A percentile compares a stretch with the other conserved stretches of the same genome.
Conservation (phyloP, 208 protist genomes). For the Trypanosoma theileri region DNA sequence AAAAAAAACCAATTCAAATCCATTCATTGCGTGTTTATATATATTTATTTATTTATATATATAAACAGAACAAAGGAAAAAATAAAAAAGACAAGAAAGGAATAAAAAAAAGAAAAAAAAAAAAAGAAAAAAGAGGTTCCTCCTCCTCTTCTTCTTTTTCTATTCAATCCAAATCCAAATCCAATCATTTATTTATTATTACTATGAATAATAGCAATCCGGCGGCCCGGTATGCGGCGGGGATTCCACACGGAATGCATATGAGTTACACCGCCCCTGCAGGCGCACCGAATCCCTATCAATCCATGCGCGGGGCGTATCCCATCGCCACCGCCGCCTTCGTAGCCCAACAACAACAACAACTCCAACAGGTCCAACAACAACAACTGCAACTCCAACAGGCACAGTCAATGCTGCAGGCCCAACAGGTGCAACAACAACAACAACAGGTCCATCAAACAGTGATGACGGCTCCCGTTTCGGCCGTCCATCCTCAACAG, state of each 20-base stretch:
- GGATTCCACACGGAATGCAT: conserved; percentile 16
- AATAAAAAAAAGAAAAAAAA: neutral
- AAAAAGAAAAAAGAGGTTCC: too few relatives aligned
- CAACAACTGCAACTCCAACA: conserved; percentile 2
- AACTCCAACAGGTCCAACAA: conserved; percentile 9
- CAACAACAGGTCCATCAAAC: conserved; percentile 23
- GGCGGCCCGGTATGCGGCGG: conserved; percentile 10
- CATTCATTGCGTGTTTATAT: neutral
- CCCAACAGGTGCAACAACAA: neutral
- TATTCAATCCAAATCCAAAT: too few relatives aligned
- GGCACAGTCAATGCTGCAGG: neutral
- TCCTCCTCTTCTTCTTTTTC: neutral
- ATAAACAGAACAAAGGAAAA: neutral
- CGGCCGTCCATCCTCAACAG: neutral
- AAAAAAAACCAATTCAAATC: neutral
- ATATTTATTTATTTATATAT: neutral
- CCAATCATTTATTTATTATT: too few relatives aligned
- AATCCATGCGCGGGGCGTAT: conserved; percentile 16
- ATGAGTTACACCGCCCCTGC: conserved; percentile 12
- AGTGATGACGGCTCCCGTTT: neutral
- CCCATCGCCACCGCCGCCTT: conserved; percentile 2
- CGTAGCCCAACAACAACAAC: conserved; percentile 16
- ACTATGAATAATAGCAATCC: conserved; percentile 31
- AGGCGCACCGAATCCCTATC: conserved; percentile 29
- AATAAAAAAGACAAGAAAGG: neutral